Conservation (phyloP, 1,284 basidiomycete species). For the Vanrija sp. region DNA sequence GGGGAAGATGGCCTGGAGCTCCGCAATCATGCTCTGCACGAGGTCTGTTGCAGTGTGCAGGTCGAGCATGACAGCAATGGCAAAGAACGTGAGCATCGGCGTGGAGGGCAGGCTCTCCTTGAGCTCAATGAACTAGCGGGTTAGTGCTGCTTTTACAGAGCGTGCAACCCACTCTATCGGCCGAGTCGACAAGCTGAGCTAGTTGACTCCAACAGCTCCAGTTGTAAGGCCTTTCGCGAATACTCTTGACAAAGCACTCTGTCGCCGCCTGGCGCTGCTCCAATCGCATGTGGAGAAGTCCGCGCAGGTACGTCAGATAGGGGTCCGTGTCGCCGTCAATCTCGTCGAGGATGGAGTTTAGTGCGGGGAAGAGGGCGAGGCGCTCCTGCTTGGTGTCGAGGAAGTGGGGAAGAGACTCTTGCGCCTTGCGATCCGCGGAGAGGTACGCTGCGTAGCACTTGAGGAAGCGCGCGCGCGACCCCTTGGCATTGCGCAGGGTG, state of each 20-base stretch:
- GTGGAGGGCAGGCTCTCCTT: slow-evolving; percentile 43
- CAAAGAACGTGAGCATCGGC: slow-evolving; percentile 62
- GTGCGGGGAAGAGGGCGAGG: slow-evolving; percentile 66
- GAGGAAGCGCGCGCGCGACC: slow-evolving; percentile 71
- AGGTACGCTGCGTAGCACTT: slow-evolving; percentile 76
- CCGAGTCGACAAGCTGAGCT: slow-evolving; percentile 73
- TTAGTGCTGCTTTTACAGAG: background rate
- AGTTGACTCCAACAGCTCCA: slow-evolving; percentile 91
- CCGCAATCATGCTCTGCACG: slow-evolving; percentile 66
- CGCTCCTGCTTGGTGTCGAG: slow-evolving; percentile 61
- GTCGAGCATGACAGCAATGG: slow-evolving; percentile 82
- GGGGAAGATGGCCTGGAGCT: slow-evolving; percentile 76
- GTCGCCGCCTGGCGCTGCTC: slow-evolving; percentile 79
- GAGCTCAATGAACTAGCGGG: slow-evolving; percentile 42
- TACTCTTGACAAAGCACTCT: slow-evolving; percentile 71
- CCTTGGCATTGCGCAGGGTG: slow-evolving; percentile 60
- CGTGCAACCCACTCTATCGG: slow-evolving; percentile 68
- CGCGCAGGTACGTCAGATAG: slow-evolving; percentile 72
- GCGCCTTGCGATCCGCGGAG: slow-evolving; percentile 52
- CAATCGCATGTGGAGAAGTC: slow-evolving; percentile 71
- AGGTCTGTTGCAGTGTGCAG: slow-evolving; percentile 83
- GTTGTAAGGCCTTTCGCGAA: slow-evolving; percentile 83
- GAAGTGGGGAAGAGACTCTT: slow-evolving; percentile 48
- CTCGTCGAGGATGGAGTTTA: slow-evolving; percentile 60
- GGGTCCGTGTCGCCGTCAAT: slow-evolving; percentile 64